Evolutionary conservation across 768 basidiomycete genomes (phyloP), one percentile per base, ranked within the genome.

Genomic region (Hygrophorus pudorinus): DNA sequence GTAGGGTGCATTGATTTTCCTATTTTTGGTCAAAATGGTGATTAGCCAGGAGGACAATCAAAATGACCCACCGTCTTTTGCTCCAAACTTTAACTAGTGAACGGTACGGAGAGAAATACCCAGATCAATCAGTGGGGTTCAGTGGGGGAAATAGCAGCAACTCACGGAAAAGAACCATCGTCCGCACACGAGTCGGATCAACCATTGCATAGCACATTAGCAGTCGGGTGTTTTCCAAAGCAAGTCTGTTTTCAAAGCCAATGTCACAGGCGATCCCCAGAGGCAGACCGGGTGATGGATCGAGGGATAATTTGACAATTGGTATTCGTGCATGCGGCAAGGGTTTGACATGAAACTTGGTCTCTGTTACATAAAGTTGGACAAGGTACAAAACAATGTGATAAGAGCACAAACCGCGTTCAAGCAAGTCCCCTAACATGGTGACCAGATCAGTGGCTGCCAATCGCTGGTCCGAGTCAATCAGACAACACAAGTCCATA

Each of bases 1-100:
- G 65, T 98, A 99, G 9, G 94, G 92, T 41, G 92, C 96, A 65
- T 99, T 99, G 64, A 99, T 96, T 79, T 96, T 93, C 65, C 87
- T 89, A 54, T 1, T 20, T 38, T 5, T 44, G 24, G 37, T 36
- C 27, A 24, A 48, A 34, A 51, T 42, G 32, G 44, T 28, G 8
- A 28, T 34, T 27, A n/a, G 41, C 48, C 24, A 43, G 13, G 10
- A 38, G 34, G 14, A 24, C 31, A 8, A 37, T 36, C 28, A 42
- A 21, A 29, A 11, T 40, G 44, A 52, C 66, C 30, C 45, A 85
- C 86, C 93, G 76, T 63, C 91, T 77, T 66, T 97, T 99, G 56
- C 89, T 88, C 94, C 94, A 99, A 16, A 99, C 91, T 72, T 99
- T 99, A 57, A 99, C 93, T 98, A 39, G 27, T 41, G 36, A 44